Evolutionary conservation across 1,139 yeast species (phyloP), one percentile per base, ranked within the genome.

Genomic region (Geotrichum fermentans): DNA sequence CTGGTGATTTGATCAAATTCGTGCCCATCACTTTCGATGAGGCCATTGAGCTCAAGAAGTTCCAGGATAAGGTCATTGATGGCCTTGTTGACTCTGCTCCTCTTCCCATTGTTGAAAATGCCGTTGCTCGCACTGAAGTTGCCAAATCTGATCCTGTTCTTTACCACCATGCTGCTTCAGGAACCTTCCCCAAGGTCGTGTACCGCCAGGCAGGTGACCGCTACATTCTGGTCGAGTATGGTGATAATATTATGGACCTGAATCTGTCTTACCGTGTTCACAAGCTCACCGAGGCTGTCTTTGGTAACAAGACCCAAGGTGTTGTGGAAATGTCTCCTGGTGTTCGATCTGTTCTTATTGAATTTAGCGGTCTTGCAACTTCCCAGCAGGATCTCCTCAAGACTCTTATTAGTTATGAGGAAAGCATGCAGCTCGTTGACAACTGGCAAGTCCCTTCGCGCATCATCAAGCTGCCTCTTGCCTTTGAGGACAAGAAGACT

Each of bases 191-290:
- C 43, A 74, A 74, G 59, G 90, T 86, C 28, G 83, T 83, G 10
- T 89, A 85, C 68, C 83, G 98, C 65, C 97, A 89, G 70, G 97
- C 97, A 26, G 98, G 98, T 68, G 98, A 92, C 66, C 80, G 97
- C 59, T 90, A 87, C 63, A 73, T 92, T 49, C 73, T 92, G 57
- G 86, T 89, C 51, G 97, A 92, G 69, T 92, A 89, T 64, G 97
- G 98, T 58, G 94, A 86, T 55, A 83, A 86, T 63, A 73, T 75
- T 48, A 77, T 92, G 82, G 96, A 90, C 65, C 76, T 92, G 69
- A 86, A 87, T 66, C 72, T 86, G 58, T 74, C 89, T 35, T 90
- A 90, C 73, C 77, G 97, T 61, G 86, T 92, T 51, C 86, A 87
- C 67, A 80, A 83, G 61, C 75, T 92, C 63, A 84, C 85, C 50